Base-by-base conservation (phyloP, 306 rosid genomes). In the Oxytropis ochrocephala region DNA sequence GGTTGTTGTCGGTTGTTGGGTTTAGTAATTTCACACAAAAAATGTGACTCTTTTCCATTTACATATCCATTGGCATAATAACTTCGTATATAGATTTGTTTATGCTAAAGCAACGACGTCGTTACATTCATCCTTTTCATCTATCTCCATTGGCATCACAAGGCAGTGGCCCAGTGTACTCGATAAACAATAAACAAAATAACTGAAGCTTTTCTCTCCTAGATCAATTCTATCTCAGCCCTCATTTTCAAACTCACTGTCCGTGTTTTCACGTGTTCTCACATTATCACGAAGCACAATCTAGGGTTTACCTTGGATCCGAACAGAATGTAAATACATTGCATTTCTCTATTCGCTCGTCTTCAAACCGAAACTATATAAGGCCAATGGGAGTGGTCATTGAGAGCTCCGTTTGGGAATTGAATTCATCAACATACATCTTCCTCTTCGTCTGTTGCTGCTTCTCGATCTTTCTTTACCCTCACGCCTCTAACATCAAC, bases 321-420 rank as follows among this genome's bases (percentile, higher is more conserved):
- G 32, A 66, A 67, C 79, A 36, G 57, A 47, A 11, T 35, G 66
- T 21, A 36, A 51, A 14, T 14, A 47, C 41, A 27, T 46, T 39
- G 41, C 71, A 67, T 69, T 69, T 72, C 32, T 47, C 57, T 67
- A 41, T 27, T 24, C 16, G 7, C 6, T 49, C 24, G 4, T 32
- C 21, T 63, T 17, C 8, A 17, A 57, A 62, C 11, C 55, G 57
- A 50, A 7, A 70, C 19, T 72, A 70, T 57, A 61, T 46, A 47
- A 79, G 57, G 60, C 50, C 70, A 73, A 94, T 94, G 99, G 92
- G 81, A 59, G 89, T 91, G 21, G 89, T 94, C 12, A 81, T 87
- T 47, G 97, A 88, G 73, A 87, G 77, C 80, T 84, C 89, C 12
- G 62, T 91, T 80, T 94, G 97, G 96, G 95, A 91, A 64, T 95